Evolutionary conservation across 192 early-diverging fungal genomes (phyloP).

Genomic region (Coemansia sp.): DNA sequence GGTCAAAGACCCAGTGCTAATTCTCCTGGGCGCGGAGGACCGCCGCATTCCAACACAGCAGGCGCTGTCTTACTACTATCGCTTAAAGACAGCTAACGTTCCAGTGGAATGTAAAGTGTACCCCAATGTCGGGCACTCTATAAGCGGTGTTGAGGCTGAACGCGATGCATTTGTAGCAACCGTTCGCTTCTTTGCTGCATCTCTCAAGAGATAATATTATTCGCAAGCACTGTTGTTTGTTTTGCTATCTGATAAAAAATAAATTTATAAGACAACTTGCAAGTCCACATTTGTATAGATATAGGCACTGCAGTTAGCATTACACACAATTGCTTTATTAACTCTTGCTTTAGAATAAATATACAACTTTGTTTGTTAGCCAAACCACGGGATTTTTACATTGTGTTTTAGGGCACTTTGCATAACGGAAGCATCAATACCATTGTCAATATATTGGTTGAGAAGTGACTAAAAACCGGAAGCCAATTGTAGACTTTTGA

Average conservation of each 20-base stretch:
- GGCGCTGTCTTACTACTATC: constrained; percentile 50
- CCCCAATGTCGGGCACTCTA: constrained; percentile 59
- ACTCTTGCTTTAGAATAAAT: too few relatives aligned
- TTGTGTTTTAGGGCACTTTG: too few relatives aligned
- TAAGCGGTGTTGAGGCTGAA: constrained; percentile 64
- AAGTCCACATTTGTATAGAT: neutral
- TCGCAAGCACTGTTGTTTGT: neutral
- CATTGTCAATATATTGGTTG: neutral
- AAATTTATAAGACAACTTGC: neutral
- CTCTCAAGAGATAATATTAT: constrained; percentile 14
- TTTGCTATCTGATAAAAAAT: neutral
- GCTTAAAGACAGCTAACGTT: constrained; percentile 42
- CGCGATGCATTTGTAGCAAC: constrained; percentile 49
- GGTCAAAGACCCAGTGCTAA: constrained; percentile 63
- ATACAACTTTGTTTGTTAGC: too few relatives aligned
- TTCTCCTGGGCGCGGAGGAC: constrained; percentile 67
- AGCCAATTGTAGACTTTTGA: constrained; percentile 5
- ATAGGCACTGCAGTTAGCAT: neutral
- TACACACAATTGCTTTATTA: too few relatives aligned
- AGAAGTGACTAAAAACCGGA: neutral
- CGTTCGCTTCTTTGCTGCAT: constrained; percentile 35
- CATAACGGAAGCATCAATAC: neutral
- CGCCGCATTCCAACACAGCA: constrained; percentile 72
- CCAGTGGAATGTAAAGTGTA: constrained; percentile 58
- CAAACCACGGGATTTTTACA: too few relatives aligned